Conservation (phyloP, 1,284 basidiomycete species). For the Ceratobasidium sp. region DNA sequence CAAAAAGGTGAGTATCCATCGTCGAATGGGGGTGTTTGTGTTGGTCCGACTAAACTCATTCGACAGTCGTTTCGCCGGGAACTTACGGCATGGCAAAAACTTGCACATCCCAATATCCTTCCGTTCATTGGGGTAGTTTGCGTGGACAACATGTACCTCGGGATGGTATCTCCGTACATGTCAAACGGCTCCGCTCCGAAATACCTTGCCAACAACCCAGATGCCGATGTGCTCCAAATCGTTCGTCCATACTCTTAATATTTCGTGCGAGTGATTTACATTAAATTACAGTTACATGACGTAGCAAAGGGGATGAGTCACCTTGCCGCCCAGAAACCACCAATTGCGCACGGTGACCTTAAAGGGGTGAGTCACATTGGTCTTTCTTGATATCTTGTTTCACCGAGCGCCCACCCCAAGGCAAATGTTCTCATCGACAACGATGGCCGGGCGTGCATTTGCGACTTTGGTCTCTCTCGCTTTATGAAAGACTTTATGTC, state of each 20-base stretch:
- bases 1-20: slow-evolving; percentile 13
- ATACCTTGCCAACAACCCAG: slow-evolving; percentile 20
- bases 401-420: not conserved
- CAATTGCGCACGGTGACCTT: slow-evolving; percentile 33
- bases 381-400: not conserved
- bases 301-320: slow-evolving; percentile 40
- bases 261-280: not conserved
- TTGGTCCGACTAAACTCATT: not conserved
- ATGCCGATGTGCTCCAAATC: slow-evolving; percentile 27
- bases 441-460: slow-evolving; percentile 32
- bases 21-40: not conserved
- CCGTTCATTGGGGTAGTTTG: slow-evolving; percentile 39
- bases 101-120: slow-evolving; percentile 38
- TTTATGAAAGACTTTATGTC: slow-evolving; percentile 44
- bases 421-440: slow-evolving; percentile 35
- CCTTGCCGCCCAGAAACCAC: slow-evolving; percentile 24
- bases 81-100: slow-evolving; percentile 11
- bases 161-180: slow-evolving; percentile 44
- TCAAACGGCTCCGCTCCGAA: slow-evolving; percentile 34
- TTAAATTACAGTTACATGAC: slow-evolving; percentile 11
- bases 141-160: slow-evolving; percentile 42
- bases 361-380: slow-evolving; percentile 18
- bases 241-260: not conserved
- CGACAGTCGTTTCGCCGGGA: slow-evolving; percentile 37
- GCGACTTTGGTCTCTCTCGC: slow-evolving; percentile 36